Evolutionary conservation across 2,329 filamentous ascomycete species (phyloP), one percentile per base, ranked within the genome.

Genomic region (Pseudocercospora macadamiae): DNA sequence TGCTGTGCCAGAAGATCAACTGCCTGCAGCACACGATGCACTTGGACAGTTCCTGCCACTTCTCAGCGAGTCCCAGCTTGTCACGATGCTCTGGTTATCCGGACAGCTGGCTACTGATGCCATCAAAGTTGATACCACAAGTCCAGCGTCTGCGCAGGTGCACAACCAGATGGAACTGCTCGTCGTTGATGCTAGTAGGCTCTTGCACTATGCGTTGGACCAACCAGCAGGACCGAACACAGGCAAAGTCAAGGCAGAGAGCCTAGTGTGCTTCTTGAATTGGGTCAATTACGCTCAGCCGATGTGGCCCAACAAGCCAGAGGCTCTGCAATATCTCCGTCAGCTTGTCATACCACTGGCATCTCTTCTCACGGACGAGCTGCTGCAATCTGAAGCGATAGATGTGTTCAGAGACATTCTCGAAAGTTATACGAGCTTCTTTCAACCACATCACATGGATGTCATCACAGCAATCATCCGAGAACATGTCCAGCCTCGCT

Each of bases 251-350:
- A 61, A 64, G 39, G 55, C 62, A 6, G 68, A 70, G 36, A 75
- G 72, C 28, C 61, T 74, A 25, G 68, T 68, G 39, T 70, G 68
- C 63, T 77, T 75, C 56, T 56, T 64, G 10, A 83, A 87, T 3
- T 93, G 89, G 89, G 82, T 91, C 28, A 81, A 85, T 65, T 92
- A 91, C 68, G 87, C 86, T 4, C 88, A 91, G 67, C 82, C 84
- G 30, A 80, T 83, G 25, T 85, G 86, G 51, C 77, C 82, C 2
- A 80, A 82, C 45, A 82, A 83, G 30, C 81, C 81, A 14, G 78
- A 83, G 14, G 78, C 89, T 28, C 76, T 89, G 2, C 76, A 81
- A 16, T 79, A 84, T 16, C 78, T 93, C 12, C 83, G 83, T 28
- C 78, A 81, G 1, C 76, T 91, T 3, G 80, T 88, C 1, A 79